A percentile compares a stretch with the other conserved stretches of the same genome.
phyloP scores from a whole-genome alignment of 2,329 filamentous ascomycete species.

The Stenocarpella maydis region DNA sequence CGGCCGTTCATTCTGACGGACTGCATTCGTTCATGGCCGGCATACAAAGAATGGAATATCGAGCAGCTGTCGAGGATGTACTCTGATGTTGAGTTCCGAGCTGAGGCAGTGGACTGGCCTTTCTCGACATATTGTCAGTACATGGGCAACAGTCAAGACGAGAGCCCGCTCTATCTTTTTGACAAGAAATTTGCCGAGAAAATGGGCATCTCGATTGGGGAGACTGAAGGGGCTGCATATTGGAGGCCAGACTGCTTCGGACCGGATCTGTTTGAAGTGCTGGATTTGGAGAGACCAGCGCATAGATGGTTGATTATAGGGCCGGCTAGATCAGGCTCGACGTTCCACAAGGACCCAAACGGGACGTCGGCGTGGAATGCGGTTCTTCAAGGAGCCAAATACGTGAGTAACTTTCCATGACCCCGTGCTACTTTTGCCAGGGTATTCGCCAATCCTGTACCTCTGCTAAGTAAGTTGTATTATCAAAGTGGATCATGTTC shows the following conservation, averaged over 20 bases:
- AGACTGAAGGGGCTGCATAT: conserved; percentile 65
- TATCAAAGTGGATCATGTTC: conserved; percentile 86
- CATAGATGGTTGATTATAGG: conserved; percentile 94
- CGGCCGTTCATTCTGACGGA: conserved; percentile 87
- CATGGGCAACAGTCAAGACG: conserved; percentile 80
- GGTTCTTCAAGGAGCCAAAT: conserved; percentile 87
- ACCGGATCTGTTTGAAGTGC: conserved; percentile 81
- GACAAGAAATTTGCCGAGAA: conserved; percentile 88
- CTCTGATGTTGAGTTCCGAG: conserved; percentile 75
- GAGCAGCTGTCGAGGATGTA: conserved; percentile 72
- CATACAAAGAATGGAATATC: conserved; percentile 77
- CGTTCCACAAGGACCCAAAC: conserved; percentile 88
- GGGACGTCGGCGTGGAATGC: conserved; percentile 91
- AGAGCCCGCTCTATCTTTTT: conserved; percentile 92
- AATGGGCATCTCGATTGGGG: conserved; percentile 74
- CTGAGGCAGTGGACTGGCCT: conserved; percentile 93
- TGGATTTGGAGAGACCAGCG: conserved; percentile 82
- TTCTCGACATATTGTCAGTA: conserved; percentile 83
- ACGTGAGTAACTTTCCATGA: conserved; percentile 49
- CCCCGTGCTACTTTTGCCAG: not conserved
- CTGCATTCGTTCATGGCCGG: conserved; percentile 84
- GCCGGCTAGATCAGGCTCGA: conserved; percentile 85
- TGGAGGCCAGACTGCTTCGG: conserved; percentile 87
- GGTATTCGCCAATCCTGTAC: not conserved
- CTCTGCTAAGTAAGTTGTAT: not conserved